Evolutionary conservation across 179 eudicot species (phyloP), one percentile per base, ranked within the genome.

Genomic region (Silene coronaria): DNA sequence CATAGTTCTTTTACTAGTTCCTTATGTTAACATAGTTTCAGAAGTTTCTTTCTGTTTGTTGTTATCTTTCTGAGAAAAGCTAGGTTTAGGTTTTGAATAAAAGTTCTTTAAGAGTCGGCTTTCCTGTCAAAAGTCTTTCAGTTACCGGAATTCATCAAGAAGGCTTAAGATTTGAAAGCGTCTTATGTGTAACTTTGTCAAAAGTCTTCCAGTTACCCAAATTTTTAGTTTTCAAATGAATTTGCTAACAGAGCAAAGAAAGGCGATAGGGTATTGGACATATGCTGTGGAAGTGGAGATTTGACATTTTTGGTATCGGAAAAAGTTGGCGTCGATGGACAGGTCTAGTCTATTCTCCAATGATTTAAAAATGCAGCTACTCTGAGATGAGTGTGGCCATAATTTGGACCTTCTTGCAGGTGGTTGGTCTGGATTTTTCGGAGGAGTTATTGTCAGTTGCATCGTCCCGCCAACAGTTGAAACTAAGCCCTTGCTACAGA

Each of bases 251-350:
- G 97, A 71, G 93, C 89, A n/a, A 89, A 87, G 83, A 84, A 77
- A 59, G 97, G 97, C 74, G 88, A 91, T 76, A 77, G 76, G 72
- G 93, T 90, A 79, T 75, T 92, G 81, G 97, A 92, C 72, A 76
- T 92, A 74, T 92, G 97, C 80, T 92, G 97, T 82, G 97, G 97
- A 72, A 92, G 97, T 75, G 97, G 97, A 55, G 97, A 92, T 86
- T 77, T 92, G 89, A 87, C 97, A 28, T 90, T 92, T 80, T 86
- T 92, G 32, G 60, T 90, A 72, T 92, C 96, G 55, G 89, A 90
- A 67, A 90, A 88, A 82, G 96, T 89, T 77, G 96, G 93, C 72
- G n/a, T 62, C 55, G 80, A 78, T 69, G 97, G 97, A 72, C 82
- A 90, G 96, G 97, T 72, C 45, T n/a, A 30, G 42, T 72, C 42